Percentiles rank a stretch among this genome's conserved stretches.
These are phyloP conservation scores for Anthracocystis setariae DNA, from an alignment of 1,284 basidiomycete species.

Conservation along the genomic window DNA sequence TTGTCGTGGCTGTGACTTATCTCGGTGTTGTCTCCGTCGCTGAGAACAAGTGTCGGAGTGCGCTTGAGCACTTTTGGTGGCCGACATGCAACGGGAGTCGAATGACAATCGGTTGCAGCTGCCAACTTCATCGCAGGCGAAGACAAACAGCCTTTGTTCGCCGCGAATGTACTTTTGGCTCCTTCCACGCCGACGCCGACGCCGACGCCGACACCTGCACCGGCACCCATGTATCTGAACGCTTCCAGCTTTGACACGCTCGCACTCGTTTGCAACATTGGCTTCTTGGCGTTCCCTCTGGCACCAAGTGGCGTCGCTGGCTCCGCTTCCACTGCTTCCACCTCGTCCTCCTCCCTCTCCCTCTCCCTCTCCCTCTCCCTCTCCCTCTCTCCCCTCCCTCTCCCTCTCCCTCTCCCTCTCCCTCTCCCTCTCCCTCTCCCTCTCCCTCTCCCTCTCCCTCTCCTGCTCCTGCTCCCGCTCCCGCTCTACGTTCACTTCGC, in stretches of 20 bases:
- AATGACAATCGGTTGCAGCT: too few relatives aligned
- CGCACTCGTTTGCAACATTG: conserved; percentile 22
- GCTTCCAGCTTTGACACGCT: conserved; percentile 46
- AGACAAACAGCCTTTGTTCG: too few relatives aligned
- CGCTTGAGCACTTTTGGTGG: too few relatives aligned
- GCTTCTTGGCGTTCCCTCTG: conserved; percentile 5
- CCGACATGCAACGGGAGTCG: too few relatives aligned
- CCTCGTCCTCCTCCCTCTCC: conserved; percentile 3
- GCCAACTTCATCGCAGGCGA: too few relatives aligned
- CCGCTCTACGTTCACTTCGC: conserved; percentile 6
- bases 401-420: conserved; percentile 12
- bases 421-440: conserved; percentile 1
- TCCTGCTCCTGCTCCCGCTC: conserved; percentile 6
- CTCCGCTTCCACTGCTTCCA: conserved; percentile 8
- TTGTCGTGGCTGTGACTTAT: too few relatives aligned
- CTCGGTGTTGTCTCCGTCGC: too few relatives aligned
- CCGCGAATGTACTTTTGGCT: too few relatives aligned
- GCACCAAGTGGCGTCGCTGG: conserved; percentile 27
- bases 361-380: conserved; percentile 10
- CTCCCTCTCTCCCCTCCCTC: neutral
- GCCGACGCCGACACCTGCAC: too few relatives aligned
- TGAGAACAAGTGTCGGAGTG: too few relatives aligned
- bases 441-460: conserved; percentile 10
- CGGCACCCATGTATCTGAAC: conserved; percentile 17
- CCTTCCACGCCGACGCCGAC: too few relatives aligned